Evolutionary conservation across 352 stramenopile genomes (phyloP).

Genomic region (Bremia lactucae): DNA sequence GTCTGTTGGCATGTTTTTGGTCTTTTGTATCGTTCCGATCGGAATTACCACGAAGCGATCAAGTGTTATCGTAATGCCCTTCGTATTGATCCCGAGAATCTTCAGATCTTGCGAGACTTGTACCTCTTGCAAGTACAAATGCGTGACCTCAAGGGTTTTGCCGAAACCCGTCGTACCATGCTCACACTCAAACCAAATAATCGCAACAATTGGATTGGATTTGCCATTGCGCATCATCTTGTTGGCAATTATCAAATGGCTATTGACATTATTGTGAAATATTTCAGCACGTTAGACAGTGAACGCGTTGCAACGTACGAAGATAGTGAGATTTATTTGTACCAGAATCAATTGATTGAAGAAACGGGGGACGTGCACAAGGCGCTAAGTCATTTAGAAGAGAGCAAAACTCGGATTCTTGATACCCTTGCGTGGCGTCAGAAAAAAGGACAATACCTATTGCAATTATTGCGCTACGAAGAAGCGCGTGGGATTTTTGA

Average conservation of each 20-base stretch:
- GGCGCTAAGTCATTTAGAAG: constrained; percentile 80
- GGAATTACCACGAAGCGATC: constrained; percentile 96
- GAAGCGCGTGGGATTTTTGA: constrained; percentile 59
- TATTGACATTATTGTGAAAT: constrained; percentile 94
- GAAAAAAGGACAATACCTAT: constrained; percentile 64
- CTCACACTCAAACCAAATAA: constrained; percentile 91
- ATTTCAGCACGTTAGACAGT: constrained; percentile 84
- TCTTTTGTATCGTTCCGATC: constrained; percentile 92
- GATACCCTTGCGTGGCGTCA: constrained; percentile 69
- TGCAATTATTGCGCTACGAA: constrained; percentile 51
- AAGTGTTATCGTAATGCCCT: constrained; percentile 98
- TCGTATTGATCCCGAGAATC: constrained; percentile 92
- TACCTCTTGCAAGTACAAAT: constrained; percentile 92
- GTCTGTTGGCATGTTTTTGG: constrained; percentile 99
- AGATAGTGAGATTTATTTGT: constrained; percentile 94
- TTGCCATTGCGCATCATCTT: constrained; percentile 93
- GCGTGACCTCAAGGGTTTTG: constrained; percentile 87
- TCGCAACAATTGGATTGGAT: constrained; percentile 95
- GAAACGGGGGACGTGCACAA: constrained; percentile 80
- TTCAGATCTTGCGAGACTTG: constrained; percentile 96
- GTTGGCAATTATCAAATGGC: constrained; percentile 88
- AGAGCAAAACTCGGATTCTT: constrained; percentile 59
- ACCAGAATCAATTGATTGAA: constrained; percentile 90
- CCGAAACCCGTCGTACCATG: constrained; percentile 88
- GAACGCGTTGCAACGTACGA: constrained; percentile 79